phyloP scores from a whole-genome alignment of 208 protist species.

The Hexamita inflata region DNA sequence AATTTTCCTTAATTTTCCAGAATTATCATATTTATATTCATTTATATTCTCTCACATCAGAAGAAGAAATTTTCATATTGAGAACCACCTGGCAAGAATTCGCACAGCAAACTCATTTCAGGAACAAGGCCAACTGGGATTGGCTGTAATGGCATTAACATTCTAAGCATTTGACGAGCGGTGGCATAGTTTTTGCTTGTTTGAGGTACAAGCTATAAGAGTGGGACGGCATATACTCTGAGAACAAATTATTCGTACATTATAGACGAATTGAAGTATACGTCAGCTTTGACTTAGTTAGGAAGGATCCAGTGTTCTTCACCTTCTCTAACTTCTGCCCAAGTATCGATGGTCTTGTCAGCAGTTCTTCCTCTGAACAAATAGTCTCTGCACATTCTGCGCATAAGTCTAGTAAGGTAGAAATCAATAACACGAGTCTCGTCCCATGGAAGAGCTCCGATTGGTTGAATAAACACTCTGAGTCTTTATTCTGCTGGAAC shows the following conservation, averaged over 20 bases:
- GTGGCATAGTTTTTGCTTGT: background rate
- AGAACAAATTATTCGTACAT: slow-evolving; percentile 40
- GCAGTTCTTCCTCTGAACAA: slow-evolving; percentile 37
- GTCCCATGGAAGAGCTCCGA: slow-evolving; percentile 33
- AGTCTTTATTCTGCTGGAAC: slow-evolving; percentile 36
- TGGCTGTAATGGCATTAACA: slow-evolving; percentile 13
- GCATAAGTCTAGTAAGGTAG: slow-evolving; percentile 33
- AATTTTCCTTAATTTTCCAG: too few species aligned
- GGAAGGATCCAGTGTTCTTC: slow-evolving; percentile 44
- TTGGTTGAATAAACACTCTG: slow-evolving; percentile 42
- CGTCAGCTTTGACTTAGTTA: slow-evolving; percentile 32
- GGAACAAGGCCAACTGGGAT: slow-evolving; percentile 5
- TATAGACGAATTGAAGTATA: slow-evolving; percentile 42
- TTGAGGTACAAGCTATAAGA: slow-evolving; percentile 21
- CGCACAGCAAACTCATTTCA: background rate
- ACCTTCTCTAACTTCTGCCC: slow-evolving; percentile 33
- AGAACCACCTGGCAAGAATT: slow-evolving; percentile 6
- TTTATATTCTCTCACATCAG: too few species aligned
- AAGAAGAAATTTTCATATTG: slow-evolving; percentile 26
- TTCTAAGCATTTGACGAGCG: background rate
- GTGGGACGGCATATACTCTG: slow-evolving; percentile 33
- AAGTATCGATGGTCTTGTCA: slow-evolving; percentile 31
- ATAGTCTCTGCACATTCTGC: slow-evolving; percentile 43
- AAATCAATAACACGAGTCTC: slow-evolving; percentile 34
- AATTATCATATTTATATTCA: too few species aligned